A percentile compares a stretch with the other conserved stretches of the same genome.
Evolutionary conservation across 148 eudicot genomes (phyloP).

Genomic region (Selenicereus undatus): DNA sequence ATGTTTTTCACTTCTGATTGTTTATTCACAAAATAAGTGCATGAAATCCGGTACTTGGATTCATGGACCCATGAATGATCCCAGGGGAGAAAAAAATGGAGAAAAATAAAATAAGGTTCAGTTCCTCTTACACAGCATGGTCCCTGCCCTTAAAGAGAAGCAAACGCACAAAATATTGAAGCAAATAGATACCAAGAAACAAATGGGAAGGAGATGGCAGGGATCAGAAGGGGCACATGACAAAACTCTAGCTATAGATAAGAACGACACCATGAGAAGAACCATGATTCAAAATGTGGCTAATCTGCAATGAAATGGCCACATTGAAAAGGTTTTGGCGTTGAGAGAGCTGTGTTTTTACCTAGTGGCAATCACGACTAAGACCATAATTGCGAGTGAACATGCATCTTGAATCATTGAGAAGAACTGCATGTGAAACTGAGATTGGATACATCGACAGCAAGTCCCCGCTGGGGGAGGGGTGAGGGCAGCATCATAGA

Average conservation of each 20-base stretch:
- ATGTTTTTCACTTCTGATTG: background rate
- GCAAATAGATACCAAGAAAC: background rate
- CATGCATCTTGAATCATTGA: too few species aligned
- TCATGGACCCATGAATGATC: background rate
- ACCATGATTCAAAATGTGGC: too few species aligned
- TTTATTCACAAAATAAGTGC: background rate
- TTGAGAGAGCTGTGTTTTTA: too few species aligned
- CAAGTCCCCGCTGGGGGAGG: too few species aligned
- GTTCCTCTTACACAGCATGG: background rate
- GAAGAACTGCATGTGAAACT: background rate
- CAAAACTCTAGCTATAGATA: background rate
- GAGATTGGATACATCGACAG: background rate
- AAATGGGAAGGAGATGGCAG: background rate
- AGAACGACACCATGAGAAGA: background rate
- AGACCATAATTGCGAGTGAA: too few species aligned
- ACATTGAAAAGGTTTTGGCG: too few species aligned
- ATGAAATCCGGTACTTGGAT: constrained; percentile 3
- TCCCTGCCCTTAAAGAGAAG: background rate
- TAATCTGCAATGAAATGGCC: too few species aligned
- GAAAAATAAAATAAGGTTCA: background rate
- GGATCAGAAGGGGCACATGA: background rate
- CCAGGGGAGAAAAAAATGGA: background rate
- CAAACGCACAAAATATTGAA: background rate
- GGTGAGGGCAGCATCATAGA: too few species aligned
- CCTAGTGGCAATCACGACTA: too few species aligned